Evolutionary conservation across 345 rosid genomes (phyloP).

Genomic region (Salix brachista): DNA sequence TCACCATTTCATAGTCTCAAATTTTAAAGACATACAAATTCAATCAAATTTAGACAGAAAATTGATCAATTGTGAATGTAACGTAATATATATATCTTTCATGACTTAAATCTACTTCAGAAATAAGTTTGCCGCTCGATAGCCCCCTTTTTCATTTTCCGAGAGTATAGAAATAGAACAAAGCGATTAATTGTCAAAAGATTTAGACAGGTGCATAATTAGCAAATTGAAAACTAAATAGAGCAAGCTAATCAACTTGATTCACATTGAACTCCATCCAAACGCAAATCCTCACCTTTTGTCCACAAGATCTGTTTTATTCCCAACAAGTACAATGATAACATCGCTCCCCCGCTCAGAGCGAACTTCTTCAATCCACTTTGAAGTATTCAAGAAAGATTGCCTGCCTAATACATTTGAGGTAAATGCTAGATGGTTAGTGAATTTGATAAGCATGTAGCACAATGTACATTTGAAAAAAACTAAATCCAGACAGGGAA

Average conservation of each 20-base stretch:
- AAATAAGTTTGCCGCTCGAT: neutral
- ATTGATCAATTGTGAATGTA: neutral
- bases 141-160: neutral
- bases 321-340: slow-evolving; percentile 83
- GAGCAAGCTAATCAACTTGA: neutral
- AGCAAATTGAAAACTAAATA: neutral
- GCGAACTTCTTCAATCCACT: slow-evolving; percentile 94
- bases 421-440: neutral
- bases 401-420: slow-evolving; percentile 56
- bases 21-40: neutral
- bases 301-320: slow-evolving; percentile 71
- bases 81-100: neutral
- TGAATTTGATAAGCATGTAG: slow-evolving; percentile 8
- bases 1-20: neutral
- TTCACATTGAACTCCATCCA: neutral
- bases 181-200: neutral
- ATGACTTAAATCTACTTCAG: neutral
- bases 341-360: slow-evolving; percentile 89
- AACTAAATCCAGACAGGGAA: neutral
- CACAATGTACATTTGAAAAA: neutral
- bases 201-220: neutral
- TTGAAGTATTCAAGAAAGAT: slow-evolving; percentile 80
- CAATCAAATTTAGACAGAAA: neutral
- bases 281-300: slow-evolving; percentile 17
- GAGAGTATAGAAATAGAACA: neutral